phyloP scores from a whole-genome alignment of 192 early-diverging fungal genomes.

The Spizellomyces sp. region DNA sequence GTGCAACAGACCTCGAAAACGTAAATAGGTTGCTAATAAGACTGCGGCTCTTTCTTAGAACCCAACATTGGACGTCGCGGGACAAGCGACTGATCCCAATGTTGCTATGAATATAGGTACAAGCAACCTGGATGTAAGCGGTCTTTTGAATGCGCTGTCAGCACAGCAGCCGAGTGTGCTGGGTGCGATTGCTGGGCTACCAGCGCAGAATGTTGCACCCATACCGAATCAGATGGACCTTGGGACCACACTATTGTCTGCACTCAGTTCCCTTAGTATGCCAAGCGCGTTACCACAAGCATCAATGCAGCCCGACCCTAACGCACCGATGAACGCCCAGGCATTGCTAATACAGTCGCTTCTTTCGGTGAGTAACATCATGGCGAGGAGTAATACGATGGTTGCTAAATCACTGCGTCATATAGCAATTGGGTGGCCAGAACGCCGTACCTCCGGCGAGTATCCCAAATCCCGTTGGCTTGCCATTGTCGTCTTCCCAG shows the following conservation, averaged over 20 bases:
- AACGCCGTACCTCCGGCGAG: background rate
- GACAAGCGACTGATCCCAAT: background rate
- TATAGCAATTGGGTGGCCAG: constrained; percentile 8
- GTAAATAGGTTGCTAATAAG: background rate
- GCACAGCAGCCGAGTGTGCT: background rate
- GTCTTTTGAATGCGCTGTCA: background rate
- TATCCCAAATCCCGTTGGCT: background rate
- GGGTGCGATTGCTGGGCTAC: background rate
- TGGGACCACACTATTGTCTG: background rate
- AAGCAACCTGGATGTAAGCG: background rate
- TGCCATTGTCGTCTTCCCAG: too few relatives aligned
- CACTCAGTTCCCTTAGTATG: background rate
- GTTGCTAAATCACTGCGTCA: background rate
- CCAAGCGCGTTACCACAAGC: background rate
- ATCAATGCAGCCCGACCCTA: background rate
- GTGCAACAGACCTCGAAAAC: background rate
- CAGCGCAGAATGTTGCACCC: background rate
- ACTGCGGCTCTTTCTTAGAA: background rate
- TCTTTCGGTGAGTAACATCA: constrained; percentile 1
- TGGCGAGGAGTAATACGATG: background rate
- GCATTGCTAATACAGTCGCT: background rate
- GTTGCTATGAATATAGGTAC: background rate
- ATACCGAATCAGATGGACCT: background rate
- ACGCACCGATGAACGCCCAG: background rate
- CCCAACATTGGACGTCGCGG: background rate